phyloP scores from a whole-genome alignment of 2,329 filamentous ascomycete genomes.

The Colletotrichum tamarilloi region DNA sequence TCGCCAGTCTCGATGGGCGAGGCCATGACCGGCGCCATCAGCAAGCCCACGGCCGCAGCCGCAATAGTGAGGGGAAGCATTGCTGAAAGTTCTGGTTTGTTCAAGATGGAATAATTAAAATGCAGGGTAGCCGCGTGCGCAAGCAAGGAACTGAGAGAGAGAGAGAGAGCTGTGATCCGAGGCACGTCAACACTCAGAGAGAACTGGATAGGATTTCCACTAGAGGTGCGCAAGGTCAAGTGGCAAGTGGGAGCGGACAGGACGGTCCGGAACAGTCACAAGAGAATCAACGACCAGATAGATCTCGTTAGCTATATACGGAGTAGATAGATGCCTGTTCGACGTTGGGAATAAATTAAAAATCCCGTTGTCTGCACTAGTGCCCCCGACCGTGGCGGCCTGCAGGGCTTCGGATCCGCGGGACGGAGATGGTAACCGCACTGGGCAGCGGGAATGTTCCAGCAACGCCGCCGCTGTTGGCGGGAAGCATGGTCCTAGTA shows the following conservation, averaged over 20 bases:
- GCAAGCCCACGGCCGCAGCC: conserved; percentile 17
- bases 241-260: neutral
- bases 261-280: neutral
- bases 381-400: neutral
- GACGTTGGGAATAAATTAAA: conserved; percentile 28
- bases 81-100: neutral
- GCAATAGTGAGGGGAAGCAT: conserved; percentile 15
- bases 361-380: neutral
- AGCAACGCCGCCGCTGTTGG: neutral
- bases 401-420: conserved; percentile 17
- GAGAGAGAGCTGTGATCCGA: too few relatives aligned
- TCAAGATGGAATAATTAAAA: neutral
- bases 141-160: neutral
- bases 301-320: conserved; percentile 21
- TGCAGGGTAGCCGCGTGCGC: neutral
- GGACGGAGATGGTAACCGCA: neutral
- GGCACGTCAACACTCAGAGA: neutral
- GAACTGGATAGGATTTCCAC: neutral
- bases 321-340: conserved; percentile 16
- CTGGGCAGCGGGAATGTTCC: neutral
- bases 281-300: neutral
- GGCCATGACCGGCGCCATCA: neutral
- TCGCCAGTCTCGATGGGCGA: conserved; percentile 7
- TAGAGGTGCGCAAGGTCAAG: neutral
- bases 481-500: neutral